Conservation (phyloP, 2,329 filamentous ascomycete genomes). For the Botryotinia narcissicola region DNA sequence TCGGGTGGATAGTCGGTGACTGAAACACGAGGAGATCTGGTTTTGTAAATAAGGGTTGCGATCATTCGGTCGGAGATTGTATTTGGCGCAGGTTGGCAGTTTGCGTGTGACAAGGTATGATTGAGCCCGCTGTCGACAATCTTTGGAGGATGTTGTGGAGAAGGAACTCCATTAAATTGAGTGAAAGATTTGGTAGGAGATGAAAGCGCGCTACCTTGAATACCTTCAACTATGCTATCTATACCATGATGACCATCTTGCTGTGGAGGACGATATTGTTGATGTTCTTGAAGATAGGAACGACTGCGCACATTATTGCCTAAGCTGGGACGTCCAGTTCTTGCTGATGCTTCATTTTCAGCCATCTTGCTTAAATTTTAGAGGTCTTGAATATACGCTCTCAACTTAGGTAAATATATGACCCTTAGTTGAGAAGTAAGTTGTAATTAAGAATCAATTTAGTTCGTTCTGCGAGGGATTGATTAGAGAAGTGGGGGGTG, state of each 20-base stretch:
- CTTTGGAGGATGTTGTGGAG: conserved; percentile 55
- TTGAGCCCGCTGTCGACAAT: conserved; percentile 62
- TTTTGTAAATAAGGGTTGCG: conserved; percentile 64
- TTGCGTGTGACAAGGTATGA: conserved; percentile 61
- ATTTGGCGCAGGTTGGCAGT: conserved; percentile 56
- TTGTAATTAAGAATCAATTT: background rate
- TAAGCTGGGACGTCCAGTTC: conserved; percentile 33
- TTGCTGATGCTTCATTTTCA: conserved; percentile 21
- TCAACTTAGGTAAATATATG: background rate
- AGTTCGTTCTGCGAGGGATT: conserved; percentile 4
- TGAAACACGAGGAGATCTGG: conserved; percentile 38
- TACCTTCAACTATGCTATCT: conserved; percentile 62
- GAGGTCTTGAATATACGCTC: background rate
- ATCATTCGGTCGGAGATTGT: conserved; percentile 51
- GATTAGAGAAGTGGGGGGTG: background rate
- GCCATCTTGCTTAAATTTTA: background rate
- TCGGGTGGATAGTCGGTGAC: conserved; percentile 41
- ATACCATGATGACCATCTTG: conserved; percentile 57
- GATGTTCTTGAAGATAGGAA: conserved; percentile 61
- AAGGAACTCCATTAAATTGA: conserved; percentile 60
- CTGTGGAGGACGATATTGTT: conserved; percentile 58
- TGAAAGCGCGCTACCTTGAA: conserved; percentile 42
- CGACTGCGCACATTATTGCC: conserved; percentile 52
- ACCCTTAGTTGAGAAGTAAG: background rate
- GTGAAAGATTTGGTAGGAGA: conserved; percentile 44